Evolutionary conservation across 2,329 filamentous ascomycete genomes (phyloP).

Genomic region (Malbranchea zuffiana): DNA sequence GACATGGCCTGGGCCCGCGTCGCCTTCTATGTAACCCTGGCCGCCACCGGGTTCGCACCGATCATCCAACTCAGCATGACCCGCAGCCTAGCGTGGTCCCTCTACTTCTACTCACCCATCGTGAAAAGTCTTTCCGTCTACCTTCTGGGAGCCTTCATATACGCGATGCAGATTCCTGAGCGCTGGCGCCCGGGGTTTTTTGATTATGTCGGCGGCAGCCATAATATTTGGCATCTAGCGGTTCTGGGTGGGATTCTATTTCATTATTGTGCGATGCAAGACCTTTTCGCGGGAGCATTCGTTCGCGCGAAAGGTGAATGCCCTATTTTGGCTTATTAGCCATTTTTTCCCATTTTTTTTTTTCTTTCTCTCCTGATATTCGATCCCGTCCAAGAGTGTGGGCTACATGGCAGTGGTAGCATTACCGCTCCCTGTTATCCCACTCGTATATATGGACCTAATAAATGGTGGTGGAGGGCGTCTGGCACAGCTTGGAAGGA

Average conservation of each 20-base stretch:
- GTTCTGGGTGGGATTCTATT: slow-evolving; percentile 94
- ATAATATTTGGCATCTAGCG: slow-evolving; percentile 95
- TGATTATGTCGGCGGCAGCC: slow-evolving; percentile 87
- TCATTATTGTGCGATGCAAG: slow-evolving; percentile 91
- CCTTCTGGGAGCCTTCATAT: slow-evolving; percentile 70
- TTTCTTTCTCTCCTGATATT: slow-evolving; percentile 1
- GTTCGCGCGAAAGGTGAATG: slow-evolving; percentile 48
- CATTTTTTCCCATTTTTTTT: neutral
- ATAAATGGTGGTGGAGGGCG: too few relatives aligned
- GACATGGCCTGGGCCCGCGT: slow-evolving; percentile 93
- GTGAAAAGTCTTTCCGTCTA: slow-evolving; percentile 80
- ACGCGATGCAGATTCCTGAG: slow-evolving; percentile 86
- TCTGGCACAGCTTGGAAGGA: too few relatives aligned
- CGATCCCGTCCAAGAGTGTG: too few relatives aligned
- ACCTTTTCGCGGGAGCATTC: slow-evolving; percentile 77
- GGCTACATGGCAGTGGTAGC: too few relatives aligned
- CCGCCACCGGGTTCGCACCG: slow-evolving; percentile 78
- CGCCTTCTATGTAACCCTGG: slow-evolving; percentile 79
- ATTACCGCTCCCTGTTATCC: too few relatives aligned
- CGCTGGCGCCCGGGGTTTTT: slow-evolving; percentile 87
- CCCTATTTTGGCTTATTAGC: slow-evolving; percentile 6
- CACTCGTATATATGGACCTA: too few relatives aligned
- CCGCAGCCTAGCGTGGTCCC: slow-evolving; percentile 68
- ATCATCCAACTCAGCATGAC: slow-evolving; percentile 71
- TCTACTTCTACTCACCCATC: slow-evolving; percentile 80